Base-by-base conservation (phyloP, 1,139 yeast genomes). In the Eremothecium coryli region DNA sequence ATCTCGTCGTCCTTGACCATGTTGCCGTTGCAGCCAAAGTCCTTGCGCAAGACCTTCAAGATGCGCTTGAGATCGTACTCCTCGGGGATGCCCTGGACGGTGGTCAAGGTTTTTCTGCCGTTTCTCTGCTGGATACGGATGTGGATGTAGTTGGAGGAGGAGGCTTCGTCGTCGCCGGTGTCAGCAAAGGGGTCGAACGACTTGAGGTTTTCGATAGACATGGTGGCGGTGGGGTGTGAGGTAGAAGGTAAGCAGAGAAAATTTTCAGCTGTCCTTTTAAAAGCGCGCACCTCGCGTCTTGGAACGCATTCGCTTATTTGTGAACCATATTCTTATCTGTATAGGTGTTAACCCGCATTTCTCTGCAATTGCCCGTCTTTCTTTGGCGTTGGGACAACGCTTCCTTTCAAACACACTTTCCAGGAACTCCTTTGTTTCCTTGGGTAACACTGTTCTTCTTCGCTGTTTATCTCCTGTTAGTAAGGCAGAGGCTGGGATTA, bases 171-270 rank as follows among this genome's bases (percentile, higher is more conserved):
- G 76, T 90, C 97, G 73, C 96, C 97, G 67, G 96, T 88, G 67
- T 90, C 98, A 78, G 97, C 96, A 79, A 90, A 90, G 51, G 98
- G 98, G 70, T 90, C 95, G 74, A 88, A 88, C 54, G 95, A 79
- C 75, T 82, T 88, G 69, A 90, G 77, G 76, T 88, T 88, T 73
- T 88, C 93, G 77, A 88, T 84, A 70, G 95, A 85, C 58, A 52
- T 55, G 32, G 35, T 38, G 33, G 25, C 18, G 28, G 30, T 22
- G 21, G 33, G 36, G 23, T 27, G 30, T 27, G 30, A 27, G 30
- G 30, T 26, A 14, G 35, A 17, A 21, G 21, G 29, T 23, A 20
- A 18, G 24, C 14, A 18, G 13, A 25, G 25, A 17, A 32, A 17
- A 31, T 32, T 32, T 27, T 27, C 30, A 31, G 32, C 32, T 29